Conservation (phyloP, 106 monocot species). For the Dendrobium nobile region DNA sequence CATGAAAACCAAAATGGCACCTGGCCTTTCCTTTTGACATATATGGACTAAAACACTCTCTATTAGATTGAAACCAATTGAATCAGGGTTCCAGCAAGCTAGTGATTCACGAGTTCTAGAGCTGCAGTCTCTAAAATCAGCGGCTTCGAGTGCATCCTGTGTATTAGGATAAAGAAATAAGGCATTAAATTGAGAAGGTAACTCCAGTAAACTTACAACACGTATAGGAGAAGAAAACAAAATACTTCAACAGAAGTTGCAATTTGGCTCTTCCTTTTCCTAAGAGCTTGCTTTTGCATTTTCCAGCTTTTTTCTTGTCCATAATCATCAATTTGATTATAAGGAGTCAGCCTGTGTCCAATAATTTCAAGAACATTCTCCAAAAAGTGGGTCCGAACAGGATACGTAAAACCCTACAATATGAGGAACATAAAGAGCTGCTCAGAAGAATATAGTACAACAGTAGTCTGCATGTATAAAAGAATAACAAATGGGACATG, state of each 20-base stretch:
- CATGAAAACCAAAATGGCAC: constrained; percentile 97
- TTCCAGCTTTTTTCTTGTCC: constrained; percentile 99
- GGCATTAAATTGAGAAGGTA: neutral
- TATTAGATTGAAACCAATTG: constrained; percentile 96
- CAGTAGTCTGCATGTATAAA: neutral
- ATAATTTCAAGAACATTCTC: constrained; percentile 86
- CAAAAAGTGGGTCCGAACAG: constrained; percentile 81
- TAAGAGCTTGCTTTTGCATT: constrained; percentile 95
- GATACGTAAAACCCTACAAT: constrained; percentile 89
- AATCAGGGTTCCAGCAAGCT: constrained; percentile 94
- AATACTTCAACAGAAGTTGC: constrained; percentile 88
- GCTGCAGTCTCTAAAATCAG: constrained; percentile 82
- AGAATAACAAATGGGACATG: neutral
- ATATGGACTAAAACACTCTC: constrained; percentile 84
- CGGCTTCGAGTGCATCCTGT: constrained; percentile 89
- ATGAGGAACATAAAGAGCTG: constrained; percentile 2
- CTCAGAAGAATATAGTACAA: neutral
- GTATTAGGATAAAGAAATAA: constrained; percentile 2
- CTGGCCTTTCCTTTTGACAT: constrained; percentile 74
- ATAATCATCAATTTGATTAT: constrained; percentile 99
- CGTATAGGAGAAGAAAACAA: neutral
- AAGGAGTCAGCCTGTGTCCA: constrained; percentile 83
- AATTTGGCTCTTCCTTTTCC: constrained; percentile 95
- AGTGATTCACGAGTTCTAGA: constrained; percentile 85
- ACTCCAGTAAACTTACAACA: neutral